These are phyloP conservation scores for Lophiotrema nucula DNA, from an alignment of 495 filamentous ascomycete species.

Conservation along the genomic window DNA sequence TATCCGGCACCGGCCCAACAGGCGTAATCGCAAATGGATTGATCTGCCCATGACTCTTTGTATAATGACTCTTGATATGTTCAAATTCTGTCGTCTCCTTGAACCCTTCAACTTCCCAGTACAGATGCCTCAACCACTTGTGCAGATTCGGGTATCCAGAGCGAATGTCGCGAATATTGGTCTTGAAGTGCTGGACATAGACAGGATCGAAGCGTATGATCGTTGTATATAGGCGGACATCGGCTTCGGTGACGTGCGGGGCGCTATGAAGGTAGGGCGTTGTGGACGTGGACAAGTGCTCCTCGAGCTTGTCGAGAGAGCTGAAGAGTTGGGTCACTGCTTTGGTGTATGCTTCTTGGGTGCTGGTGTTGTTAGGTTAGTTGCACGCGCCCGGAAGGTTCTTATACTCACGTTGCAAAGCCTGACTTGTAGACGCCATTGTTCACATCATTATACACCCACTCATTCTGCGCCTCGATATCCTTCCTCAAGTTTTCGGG, in stretches of 20 bases:
- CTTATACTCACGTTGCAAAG: conserved; percentile 60
- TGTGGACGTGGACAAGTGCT: conserved; percentile 55
- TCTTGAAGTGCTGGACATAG: conserved; percentile 95
- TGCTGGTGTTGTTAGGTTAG: too few species aligned
- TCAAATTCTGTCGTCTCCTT: conserved; percentile 64
- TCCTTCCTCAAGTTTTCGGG: conserved; percentile 56
- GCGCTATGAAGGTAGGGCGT: conserved; percentile 69
- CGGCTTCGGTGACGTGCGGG: conserved; percentile 68
- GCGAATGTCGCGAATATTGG: conserved; percentile 80
- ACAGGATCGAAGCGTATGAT: conserved; percentile 83
- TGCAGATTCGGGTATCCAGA: conserved; percentile 71
- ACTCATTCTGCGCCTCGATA: conserved; percentile 76
- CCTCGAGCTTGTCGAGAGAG: conserved; percentile 69
- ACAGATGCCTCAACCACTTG: conserved; percentile 63
- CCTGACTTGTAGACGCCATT: conserved; percentile 82
- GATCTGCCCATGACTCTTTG: conserved; percentile 68
- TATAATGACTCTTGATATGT: conserved; percentile 72
- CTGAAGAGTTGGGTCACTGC: conserved; percentile 66
- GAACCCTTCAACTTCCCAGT: conserved; percentile 67
- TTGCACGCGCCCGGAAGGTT: too few species aligned
- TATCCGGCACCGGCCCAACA: conserved; percentile 62
- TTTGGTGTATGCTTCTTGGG: conserved; percentile 74
- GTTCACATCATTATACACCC: conserved; percentile 83
- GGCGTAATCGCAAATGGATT: conserved; percentile 63
- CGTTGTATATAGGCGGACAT: conserved; percentile 79